Evolutionary conservation across 73 alveolate species (phyloP).

Genomic region (Tetrahymena thermophila): DNA sequence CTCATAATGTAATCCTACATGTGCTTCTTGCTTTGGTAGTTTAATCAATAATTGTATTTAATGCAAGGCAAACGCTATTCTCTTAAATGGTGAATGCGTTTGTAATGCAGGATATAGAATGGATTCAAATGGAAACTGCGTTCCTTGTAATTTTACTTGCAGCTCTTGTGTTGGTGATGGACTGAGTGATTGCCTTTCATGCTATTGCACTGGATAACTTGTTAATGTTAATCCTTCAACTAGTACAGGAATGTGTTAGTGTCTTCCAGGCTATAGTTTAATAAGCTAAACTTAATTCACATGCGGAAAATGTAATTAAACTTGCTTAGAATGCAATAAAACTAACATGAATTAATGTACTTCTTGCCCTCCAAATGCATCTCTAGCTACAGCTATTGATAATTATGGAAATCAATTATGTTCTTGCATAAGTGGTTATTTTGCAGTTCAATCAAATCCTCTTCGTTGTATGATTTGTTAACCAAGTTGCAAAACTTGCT

Average conservation of each 20-base stretch:
- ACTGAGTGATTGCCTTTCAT: neutral
- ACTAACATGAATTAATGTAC: neutral
- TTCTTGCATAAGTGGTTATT: neutral
- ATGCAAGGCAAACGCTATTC: neutral
- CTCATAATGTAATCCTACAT: neutral
- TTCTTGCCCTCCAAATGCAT: neutral
- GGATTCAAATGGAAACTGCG: neutral
- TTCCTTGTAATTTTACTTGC: neutral
- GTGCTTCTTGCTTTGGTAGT: neutral
- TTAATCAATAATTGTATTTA: neutral
- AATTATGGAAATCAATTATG: neutral
- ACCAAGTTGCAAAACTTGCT: neutral
- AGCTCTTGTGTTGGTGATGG: neutral
- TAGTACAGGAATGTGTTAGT: neutral
- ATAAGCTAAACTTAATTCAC: neutral
- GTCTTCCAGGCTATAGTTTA: neutral
- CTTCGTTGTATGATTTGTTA: neutral
- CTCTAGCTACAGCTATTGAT: neutral
- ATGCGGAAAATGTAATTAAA: neutral
- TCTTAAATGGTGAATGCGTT: neutral
- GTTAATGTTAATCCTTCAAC: neutral
- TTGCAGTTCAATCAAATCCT: neutral
- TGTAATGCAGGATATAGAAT: neutral
- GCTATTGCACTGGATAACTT: neutral
- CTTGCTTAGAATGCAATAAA: neutral